phyloP scores from a whole-genome alignment of 164 flowering plant species.

The Houttuynia cordata region DNA sequence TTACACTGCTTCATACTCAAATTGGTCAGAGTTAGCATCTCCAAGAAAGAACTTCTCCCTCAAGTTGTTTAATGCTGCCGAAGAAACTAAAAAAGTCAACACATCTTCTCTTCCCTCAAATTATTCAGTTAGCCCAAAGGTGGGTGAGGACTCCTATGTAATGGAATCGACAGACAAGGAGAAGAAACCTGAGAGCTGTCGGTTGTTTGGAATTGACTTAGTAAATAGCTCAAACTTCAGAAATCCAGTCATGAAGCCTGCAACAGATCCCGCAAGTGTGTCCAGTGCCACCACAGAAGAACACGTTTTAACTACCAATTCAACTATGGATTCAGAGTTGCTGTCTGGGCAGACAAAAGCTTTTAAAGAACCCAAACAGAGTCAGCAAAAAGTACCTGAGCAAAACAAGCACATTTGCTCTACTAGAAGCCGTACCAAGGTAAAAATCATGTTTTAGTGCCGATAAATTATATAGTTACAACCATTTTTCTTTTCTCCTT shows the following conservation, averaged over 20 bases:
- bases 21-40: conserved; percentile 20
- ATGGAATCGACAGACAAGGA: conserved; percentile 24
- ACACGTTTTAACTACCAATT: conserved; percentile 13
- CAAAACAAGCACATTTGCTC: conserved; percentile 34
- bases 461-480: background rate
- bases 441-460: conserved; percentile 6
- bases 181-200: conserved; percentile 38
- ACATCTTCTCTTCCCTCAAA: conserved; percentile 25
- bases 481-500: background rate
- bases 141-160: background rate
- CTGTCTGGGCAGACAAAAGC: conserved; percentile 39
- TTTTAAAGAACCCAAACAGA: conserved; percentile 33
- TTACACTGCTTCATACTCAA: conserved; percentile 1
- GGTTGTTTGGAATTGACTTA: conserved; percentile 75
- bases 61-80: conserved; percentile 23
- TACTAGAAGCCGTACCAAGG: conserved; percentile 85
- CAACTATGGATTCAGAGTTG: conserved; percentile 42
- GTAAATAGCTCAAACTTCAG: conserved; percentile 15
- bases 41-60: conserved; percentile 24
- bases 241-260: conserved; percentile 14
- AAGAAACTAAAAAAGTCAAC: conserved; percentile 33
- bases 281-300: conserved; percentile 23
- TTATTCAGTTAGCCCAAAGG: conserved; percentile 16
- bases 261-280: conserved; percentile 11
- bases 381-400: conserved; percentile 21